Percentiles rank a stretch among this genome's conserved stretches.
These are phyloP conservation scores for Rubia yunnanensis DNA, from an alignment of 257 asterid species.

Conservation along the genomic window DNA sequence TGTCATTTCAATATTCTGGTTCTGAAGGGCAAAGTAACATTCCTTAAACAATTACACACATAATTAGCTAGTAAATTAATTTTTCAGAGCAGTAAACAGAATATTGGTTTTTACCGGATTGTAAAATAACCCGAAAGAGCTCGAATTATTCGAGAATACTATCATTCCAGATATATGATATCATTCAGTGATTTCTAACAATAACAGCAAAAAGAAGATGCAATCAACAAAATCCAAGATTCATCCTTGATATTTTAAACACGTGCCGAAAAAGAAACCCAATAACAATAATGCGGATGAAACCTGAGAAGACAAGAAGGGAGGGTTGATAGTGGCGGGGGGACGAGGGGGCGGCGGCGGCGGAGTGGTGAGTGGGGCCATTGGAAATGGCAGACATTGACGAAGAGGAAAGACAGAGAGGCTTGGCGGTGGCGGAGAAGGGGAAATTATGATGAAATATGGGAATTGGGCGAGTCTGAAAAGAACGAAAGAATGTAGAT, in stretches of 20 bases:
- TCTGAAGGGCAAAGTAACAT: not conserved
- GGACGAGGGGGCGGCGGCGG: not conserved
- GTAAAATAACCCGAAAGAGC: not conserved
- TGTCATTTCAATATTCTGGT: not conserved
- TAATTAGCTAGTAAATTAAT: not conserved
- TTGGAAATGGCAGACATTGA: not conserved
- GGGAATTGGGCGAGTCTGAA: conserved; percentile 12
- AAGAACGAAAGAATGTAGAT: conserved; percentile 21
- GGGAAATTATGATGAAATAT: conserved; percentile 3
- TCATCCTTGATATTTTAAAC: not conserved
- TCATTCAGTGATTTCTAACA: not conserved
- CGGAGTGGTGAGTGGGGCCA: conserved; percentile 2
- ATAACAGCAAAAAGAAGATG: not conserved
- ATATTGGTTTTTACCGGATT: not conserved
- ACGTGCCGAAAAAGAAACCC: not conserved
- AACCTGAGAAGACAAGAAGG: conserved; percentile 87
- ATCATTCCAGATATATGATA: not conserved
- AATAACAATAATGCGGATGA: not conserved
- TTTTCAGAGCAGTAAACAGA: not conserved
- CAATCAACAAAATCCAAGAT: not conserved
- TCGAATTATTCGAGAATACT: not conserved
- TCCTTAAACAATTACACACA: not conserved
- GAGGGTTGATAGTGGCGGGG: conserved; percentile 42
- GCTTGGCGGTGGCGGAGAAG: conserved; percentile 9
- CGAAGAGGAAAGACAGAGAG: conserved; percentile 16